phyloP scores from a whole-genome alignment of 1,284 basidiomycete species.

The Schizopora paradoxa region DNA sequence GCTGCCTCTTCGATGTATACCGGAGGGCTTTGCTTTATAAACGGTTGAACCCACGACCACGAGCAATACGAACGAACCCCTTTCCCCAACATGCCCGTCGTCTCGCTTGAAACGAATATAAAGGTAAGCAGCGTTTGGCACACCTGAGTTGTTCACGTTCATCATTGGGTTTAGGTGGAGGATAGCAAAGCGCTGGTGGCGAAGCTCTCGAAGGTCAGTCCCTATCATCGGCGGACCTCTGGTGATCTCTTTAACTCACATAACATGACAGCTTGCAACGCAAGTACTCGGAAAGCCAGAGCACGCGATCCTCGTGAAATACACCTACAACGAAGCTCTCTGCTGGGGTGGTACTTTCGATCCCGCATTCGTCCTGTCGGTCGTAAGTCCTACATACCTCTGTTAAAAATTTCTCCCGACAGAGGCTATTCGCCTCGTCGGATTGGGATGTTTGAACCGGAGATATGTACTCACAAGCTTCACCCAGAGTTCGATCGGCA shows the following conservation, averaged over 20 bases:
- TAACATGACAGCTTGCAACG: constrained; percentile 39
- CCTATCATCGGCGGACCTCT: background rate
- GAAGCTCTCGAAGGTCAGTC: constrained; percentile 55
- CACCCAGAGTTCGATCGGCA: constrained; percentile 48
- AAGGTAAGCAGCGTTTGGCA: constrained; percentile 30
- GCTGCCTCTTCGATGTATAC: too few species aligned
- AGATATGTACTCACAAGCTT: constrained; percentile 5
- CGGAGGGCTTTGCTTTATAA: too few species aligned
- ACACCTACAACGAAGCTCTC: constrained; percentile 51
- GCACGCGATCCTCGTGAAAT: constrained; percentile 43
- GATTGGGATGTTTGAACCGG: background rate
- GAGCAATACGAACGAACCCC: too few species aligned
- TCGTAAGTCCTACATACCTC: constrained; percentile 38
- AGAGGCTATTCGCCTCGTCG: background rate
- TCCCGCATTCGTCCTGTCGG: constrained; percentile 52
- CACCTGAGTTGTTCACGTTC: background rate
- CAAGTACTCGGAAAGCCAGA: constrained; percentile 50
- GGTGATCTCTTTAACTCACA: background rate
- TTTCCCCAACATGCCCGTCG: constrained; percentile 52
- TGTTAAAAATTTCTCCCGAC: background rate
- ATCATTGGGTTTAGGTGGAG: constrained; percentile 30
- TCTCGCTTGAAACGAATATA: constrained; percentile 55
- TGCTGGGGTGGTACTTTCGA: constrained; percentile 57
- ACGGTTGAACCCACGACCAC: too few species aligned
- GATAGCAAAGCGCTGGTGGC: constrained; percentile 48